Base-by-base conservation (phyloP, 83 land plant genomes). In the Picea mariana region DNA sequence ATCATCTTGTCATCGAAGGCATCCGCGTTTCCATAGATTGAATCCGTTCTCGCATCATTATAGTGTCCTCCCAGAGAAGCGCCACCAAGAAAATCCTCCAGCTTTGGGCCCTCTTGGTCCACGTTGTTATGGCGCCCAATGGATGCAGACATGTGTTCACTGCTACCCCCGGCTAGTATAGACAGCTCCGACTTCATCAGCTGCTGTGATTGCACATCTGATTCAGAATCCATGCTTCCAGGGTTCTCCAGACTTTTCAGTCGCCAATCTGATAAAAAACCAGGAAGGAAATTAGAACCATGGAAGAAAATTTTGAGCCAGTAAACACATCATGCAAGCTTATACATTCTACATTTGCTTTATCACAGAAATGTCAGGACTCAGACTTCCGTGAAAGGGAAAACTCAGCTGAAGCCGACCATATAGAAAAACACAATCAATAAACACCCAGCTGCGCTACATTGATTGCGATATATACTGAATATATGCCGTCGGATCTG, bases 41-140 rank as follows among this genome's bases (percentile, higher is more conserved):
- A 79, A 61, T 79, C 49, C 1, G 71, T 26, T 13, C 60, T 58
- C 60, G 60, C 60, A 13, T 80, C 76, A 15, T 80, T 31, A 21
- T 90, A 85, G 80, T 84, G 91, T 73, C 80, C 83, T 73, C 89
- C 91, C 86, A 92, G 85, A 21, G 94, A 85, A 71, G 92, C 89
- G 44, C 94, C 87, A 18, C 89, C 87, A 75, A 89, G 77, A 81
- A 89, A 89, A 80, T 91, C 91, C 75, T 87, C 95, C 44, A 91
- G 87, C 86, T 93, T 93, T 47, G 96, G 96, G 11, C 83, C 83
- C 5, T 82, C 82, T 38, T 58, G 16, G 13, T 80, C 84, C n/a
- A 24, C 52, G 21, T 82, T 82, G 15, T 55, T 55, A 12, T 58
- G 60, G 16, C 60, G 60, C 60, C 60, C 16, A 23, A 80, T 42